These are phyloP conservation scores for Solanum hybrid DNA, from an alignment of 305 asterid species.

Conservation along the genomic window DNA sequence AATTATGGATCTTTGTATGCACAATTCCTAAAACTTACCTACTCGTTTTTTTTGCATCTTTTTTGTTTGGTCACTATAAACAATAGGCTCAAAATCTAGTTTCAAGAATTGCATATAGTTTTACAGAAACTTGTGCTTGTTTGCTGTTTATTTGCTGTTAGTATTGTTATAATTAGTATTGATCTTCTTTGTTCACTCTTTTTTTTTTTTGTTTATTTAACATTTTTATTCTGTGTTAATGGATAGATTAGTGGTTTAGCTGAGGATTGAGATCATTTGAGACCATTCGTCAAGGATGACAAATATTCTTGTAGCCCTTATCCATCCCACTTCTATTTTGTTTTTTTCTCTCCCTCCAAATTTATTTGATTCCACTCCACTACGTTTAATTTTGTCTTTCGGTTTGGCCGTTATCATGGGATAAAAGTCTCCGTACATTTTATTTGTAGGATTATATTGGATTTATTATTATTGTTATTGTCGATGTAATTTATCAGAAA, in stretches of 20 bases:
- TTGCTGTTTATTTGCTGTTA: background rate
- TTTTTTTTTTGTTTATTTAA: background rate
- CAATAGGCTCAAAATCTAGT: background rate
- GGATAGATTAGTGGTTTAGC: background rate
- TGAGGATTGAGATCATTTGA: background rate
- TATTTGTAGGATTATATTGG: background rate
- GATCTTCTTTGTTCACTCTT: background rate
- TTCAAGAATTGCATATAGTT: background rate
- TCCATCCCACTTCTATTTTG: background rate
- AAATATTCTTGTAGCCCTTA: background rate
- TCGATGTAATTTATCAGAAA: too few species aligned
- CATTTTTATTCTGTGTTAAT: background rate
- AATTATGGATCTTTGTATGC: constrained; percentile 45
- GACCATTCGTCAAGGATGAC: background rate
- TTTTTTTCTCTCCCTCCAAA: background rate
- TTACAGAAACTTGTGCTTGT: background rate
- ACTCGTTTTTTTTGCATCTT: background rate
- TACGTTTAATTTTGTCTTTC: background rate
- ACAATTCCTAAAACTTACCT: constrained; percentile 6
- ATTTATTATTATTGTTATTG: too few species aligned
- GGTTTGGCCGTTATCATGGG: background rate
- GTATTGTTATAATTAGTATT: background rate
- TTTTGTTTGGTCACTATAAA: background rate
- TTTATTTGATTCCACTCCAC: background rate
- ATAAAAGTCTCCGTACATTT: too few species aligned